Evolutionary conservation across 305 asterid genomes (phyloP), one percentile per base, ranked within the genome.

Genomic region (Fraxinus floribunda): DNA sequence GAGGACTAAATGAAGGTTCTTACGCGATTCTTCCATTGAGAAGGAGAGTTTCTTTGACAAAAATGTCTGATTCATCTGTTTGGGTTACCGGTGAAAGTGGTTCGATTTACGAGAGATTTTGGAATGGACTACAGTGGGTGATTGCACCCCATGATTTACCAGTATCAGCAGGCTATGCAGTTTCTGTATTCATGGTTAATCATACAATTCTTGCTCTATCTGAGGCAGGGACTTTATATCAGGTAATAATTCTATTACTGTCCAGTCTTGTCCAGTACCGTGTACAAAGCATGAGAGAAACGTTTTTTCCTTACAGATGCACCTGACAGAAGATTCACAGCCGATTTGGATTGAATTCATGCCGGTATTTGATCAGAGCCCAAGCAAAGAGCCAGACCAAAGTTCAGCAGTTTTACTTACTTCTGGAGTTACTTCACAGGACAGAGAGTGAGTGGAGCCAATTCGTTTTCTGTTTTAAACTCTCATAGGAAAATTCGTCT

Each of bases 111-210:
- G 98, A 95, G 88, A 88, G 98, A 74, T 93, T 87, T 66, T 95
- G 98, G 98, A 95, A 95, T 78, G 98, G 97, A 29, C 7, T 91
- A 86, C 98, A 87, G 87, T 93, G 98, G 98, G 98, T 94, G 86
- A 80, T 90, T 76, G 98, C 95, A 1, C 98, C 98, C 4, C 98
- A 94, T 80, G 94, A 91, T 38, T 85, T 94, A n/a, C 94, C 97
- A 0, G 60, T 87, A 3, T 68, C 83, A 29, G 95, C 93, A 29
- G 98, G 96, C 0, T 83, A 82, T 79, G 98, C 96, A 10, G 83
- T 88, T 75, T 89, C 97, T 70, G 93, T 91, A 24, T 92, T 91
- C 80, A 86, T 90, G 44, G 88, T 92, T 20, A 91, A 94, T 82
- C 98, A 91, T 52, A 90, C 90, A 0, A 89, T 93, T 82, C 94